phyloP scores from a whole-genome alignment of 768 basidiomycete genomes.

The Termitomyces eurrhizus region DNA sequence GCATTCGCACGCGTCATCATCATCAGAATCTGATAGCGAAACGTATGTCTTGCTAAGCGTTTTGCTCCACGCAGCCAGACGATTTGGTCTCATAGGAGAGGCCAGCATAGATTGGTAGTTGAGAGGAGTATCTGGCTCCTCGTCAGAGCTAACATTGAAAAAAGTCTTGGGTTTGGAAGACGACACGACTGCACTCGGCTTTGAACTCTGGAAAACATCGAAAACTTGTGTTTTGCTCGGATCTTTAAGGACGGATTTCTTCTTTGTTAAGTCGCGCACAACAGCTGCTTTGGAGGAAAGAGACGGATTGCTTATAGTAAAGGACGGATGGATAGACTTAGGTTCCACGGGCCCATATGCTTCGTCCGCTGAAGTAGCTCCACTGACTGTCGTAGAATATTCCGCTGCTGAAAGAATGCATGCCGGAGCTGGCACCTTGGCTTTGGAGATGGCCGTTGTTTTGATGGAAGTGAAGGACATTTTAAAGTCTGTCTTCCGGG shows the following conservation, averaged over 20 bases:
- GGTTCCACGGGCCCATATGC: background rate
- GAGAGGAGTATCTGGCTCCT: conserved; percentile 3
- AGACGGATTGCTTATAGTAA: background rate
- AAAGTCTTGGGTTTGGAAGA: background rate
- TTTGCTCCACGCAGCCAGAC: conserved; percentile 3
- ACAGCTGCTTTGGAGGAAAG: background rate
- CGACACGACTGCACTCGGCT: background rate
- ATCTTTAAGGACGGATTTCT: background rate
- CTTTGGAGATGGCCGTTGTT: background rate
- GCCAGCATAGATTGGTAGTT: conserved; percentile 1
- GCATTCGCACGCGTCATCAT: background rate
- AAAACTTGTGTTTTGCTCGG: background rate
- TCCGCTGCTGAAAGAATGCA: background rate
- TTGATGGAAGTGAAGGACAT: conserved; percentile 10
- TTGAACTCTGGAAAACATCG: background rate
- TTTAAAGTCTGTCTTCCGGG: conserved; percentile 2
- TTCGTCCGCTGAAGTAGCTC: background rate
- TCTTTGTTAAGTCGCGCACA: conserved; percentile 11
- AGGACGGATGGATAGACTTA: background rate
- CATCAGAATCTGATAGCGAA: conserved; percentile 11
- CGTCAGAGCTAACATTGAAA: background rate
- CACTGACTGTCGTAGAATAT: background rate
- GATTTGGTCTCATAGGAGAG: conserved; percentile 12
- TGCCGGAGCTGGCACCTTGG: background rate
- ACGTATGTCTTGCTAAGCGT: conserved; percentile 1